Percentiles rank a stretch among this genome's conserved stretches.
These are phyloP conservation scores for Melampsora americana DNA, from an alignment of 1,284 basidiomycete species.

Conservation along the genomic window DNA sequence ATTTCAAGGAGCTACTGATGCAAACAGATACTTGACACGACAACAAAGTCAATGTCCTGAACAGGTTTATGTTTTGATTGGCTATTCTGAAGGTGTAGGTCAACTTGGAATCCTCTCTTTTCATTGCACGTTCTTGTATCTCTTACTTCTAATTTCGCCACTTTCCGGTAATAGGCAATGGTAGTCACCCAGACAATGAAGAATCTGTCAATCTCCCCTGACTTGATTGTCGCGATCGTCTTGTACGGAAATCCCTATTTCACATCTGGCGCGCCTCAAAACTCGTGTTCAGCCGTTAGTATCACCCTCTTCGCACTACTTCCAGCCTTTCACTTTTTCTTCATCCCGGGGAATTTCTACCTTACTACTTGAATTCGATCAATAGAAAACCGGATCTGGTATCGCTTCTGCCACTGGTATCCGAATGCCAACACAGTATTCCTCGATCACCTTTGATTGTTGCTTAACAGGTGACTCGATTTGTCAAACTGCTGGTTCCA, in stretches of 20 bases:
- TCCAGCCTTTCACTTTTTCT: not conserved
- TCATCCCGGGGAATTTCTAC: not conserved
- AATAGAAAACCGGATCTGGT: not conserved
- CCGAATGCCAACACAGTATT: not conserved
- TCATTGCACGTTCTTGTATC: not conserved
- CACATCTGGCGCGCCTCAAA: not conserved
- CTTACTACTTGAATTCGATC: not conserved
- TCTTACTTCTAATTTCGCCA: not conserved
- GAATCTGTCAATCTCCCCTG: not conserved
- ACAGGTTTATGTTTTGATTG: conserved; percentile 31
- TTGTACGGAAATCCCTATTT: conserved; percentile 39
- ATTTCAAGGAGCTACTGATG: conserved; percentile 6
- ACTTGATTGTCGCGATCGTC: conserved; percentile 6
- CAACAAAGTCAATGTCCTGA: conserved; percentile 12
- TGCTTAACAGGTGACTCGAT: conserved; percentile 11
- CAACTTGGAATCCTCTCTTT: not conserved
- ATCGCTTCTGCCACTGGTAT: not conserved
- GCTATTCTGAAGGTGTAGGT: conserved; percentile 39
- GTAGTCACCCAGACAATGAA: not conserved
- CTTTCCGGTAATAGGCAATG: conserved; percentile 23
- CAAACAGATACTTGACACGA: not conserved
- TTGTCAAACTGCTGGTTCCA: not conserved
- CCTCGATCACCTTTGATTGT: conserved; percentile 7
- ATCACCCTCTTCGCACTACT: too few species aligned
- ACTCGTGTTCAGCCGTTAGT: conserved; percentile 24